These are phyloP conservation scores for Trichomonas tenax DNA, from an alignment of 208 protist species.

Conservation along the genomic window DNA sequence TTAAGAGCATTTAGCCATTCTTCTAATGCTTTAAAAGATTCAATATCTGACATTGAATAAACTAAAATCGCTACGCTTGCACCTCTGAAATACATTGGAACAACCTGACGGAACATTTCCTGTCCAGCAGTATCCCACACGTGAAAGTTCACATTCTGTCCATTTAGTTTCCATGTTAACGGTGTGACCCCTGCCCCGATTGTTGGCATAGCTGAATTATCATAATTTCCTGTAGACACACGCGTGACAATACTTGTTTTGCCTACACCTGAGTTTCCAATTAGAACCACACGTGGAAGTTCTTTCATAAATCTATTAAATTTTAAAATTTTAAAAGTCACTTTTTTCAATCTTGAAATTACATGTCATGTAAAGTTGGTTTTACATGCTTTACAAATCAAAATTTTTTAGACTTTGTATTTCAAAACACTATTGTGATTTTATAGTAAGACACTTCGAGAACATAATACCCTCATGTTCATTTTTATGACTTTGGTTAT, in stretches of 20 bases:
- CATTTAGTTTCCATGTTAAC: background rate
- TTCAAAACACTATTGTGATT: too few relatives aligned
- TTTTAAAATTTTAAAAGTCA: too few relatives aligned
- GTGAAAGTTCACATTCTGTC: background rate
- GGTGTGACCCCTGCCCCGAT: background rate
- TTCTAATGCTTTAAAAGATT: background rate
- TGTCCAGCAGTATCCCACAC: background rate
- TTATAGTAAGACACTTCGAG: too few relatives aligned
- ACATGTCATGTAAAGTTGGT: too few relatives aligned
- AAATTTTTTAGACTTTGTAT: too few relatives aligned
- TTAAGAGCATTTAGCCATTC: background rate
- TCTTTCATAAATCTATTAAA: too few relatives aligned
- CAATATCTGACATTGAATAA: background rate
- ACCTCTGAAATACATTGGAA: background rate
- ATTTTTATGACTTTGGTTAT: too few relatives aligned
- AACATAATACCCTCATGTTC: too few relatives aligned
- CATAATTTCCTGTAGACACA: background rate
- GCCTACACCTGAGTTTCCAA: conserved; percentile 58
- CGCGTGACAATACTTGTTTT: conserved; percentile 52
- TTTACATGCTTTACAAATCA: too few relatives aligned
- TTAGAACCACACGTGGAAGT: conserved; percentile 38
- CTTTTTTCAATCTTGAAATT: too few relatives aligned
- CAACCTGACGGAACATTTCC: background rate
- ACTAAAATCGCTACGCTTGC: background rate
- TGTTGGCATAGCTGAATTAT: background rate